Conservation (phyloP, 1,139 yeast species). For the Pichia inconspicua region DNA sequence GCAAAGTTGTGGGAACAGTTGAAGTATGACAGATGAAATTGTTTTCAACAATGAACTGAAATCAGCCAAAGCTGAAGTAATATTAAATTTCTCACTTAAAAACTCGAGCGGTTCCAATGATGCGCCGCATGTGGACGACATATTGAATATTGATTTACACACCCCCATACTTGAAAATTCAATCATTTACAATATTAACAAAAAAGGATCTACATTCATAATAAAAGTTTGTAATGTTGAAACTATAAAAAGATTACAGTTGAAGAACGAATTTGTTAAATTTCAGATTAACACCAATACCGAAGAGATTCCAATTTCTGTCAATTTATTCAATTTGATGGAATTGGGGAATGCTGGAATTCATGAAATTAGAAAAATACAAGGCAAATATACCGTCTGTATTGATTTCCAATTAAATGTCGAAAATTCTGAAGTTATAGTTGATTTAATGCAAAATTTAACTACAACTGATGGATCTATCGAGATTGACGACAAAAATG, state of each 20-base stretch:
- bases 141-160: neutral
- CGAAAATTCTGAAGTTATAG: neutral
- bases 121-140: neutral
- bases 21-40: neutral
- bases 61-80: neutral
- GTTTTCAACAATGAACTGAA: neutral
- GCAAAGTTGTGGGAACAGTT: too few relatives aligned
- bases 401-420: neutral
- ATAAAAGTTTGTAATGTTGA: slow-evolving; percentile 1
- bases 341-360: slow-evolving; percentile 3
- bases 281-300: neutral
- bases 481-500: neutral
- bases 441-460: neutral
- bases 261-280: slow-evolving; percentile 6
- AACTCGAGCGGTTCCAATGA: neutral
- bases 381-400: neutral
- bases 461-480: neutral
- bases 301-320: neutral
- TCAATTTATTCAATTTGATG: slow-evolving; percentile 7
- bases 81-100: neutral
- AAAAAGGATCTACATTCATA: neutral
- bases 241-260: slow-evolving; percentile 4
- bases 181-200: neutral
- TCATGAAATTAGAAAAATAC: slow-evolving; percentile 2
- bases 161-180: slow-evolving; percentile 1